Percentiles rank a stretch among this genome's conserved stretches.
These are phyloP conservation scores for Calonectria montana DNA, from an alignment of 2,329 filamentous ascomycete genomes.

Conservation along the genomic window DNA sequence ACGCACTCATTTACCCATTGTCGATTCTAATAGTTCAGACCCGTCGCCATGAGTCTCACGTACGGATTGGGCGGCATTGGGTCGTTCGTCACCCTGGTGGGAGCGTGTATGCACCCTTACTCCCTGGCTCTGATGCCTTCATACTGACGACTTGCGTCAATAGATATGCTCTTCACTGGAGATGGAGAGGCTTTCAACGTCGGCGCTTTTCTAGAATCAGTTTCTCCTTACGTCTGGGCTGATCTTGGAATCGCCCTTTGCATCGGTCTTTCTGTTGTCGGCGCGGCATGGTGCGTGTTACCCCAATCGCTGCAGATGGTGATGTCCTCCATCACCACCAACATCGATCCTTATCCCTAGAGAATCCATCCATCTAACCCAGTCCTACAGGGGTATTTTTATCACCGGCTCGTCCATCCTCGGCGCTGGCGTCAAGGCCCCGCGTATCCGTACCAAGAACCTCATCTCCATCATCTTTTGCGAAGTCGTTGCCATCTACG, in stretches of 20 bases:
- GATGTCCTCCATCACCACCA: not conserved
- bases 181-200: constrained; percentile 98
- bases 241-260: constrained; percentile 90
- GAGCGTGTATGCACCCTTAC: constrained; percentile 74
- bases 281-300: constrained; percentile 87
- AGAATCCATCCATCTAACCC: constrained; percentile 31
- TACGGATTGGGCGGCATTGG: constrained; percentile 78
- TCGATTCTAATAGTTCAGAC: constrained; percentile 37
- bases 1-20: constrained; percentile 29
- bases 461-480: constrained; percentile 99
- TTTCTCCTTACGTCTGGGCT: constrained; percentile 96
- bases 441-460: constrained; percentile 99
- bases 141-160: constrained; percentile 32
- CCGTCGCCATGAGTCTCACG: constrained; percentile 73
- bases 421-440: constrained; percentile 95
- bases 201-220: constrained; percentile 91
- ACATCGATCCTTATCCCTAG: constrained; percentile 10
- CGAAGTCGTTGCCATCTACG: constrained; percentile 99
- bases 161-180: constrained; percentile 99
- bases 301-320: constrained; percentile 21
- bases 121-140: constrained; percentile 18
- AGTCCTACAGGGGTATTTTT: constrained; percentile 86
- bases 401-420: constrained; percentile 98
- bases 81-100: constrained; percentile 77
- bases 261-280: constrained; percentile 95